Base-by-base conservation (phyloP, 768 basidiomycete genomes). In the Candolleomyces eurysporus region DNA sequence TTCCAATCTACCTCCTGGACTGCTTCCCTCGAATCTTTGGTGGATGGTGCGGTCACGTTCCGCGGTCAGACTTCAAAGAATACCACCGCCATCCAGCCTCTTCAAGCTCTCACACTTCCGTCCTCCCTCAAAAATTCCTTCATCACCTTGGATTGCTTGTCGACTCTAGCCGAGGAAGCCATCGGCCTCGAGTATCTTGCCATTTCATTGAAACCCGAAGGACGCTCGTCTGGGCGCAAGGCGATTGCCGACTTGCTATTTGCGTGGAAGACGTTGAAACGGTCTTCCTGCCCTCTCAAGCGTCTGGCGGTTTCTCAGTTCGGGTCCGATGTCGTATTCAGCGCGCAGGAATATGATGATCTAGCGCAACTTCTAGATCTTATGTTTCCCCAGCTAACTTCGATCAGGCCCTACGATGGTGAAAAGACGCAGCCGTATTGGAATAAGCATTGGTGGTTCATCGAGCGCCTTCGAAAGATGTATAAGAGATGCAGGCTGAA, bases 371-470 rank as follows among this genome's bases (percentile, higher is more conserved):
- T 55, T 9, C 39, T 55, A 19, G 53, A 55, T 21, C 53, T 55
- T 21, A 55, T 55, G 53, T 55, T 55, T 42, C 53, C 53, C 19
- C 39, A 17, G 6, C 39, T 55, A 2, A 21, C 40, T n/a, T 55
- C 39, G 16, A 31, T 55, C 11, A 40, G 7, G 14, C 53, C 53
- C 5, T 31, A 16, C 32, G 14, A 11, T 22, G 19, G 32, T 22
- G 14, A n/a, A 36, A 55, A 11, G 16, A 9, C 16, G 32, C 31
- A 22, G 53, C 53, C 5, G 14, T 55, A 55, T 21, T 55, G 53
- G 53, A 55, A 55, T n/a, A 31, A 42, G 7, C 53, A 55, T 21
- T 55, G 53, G 53, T 55, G 53, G 53, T 55, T 55, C 19, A 55
- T 55, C 10, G 53, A 55, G 22, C 53, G 32, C 11, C 31, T 55